Base-by-base conservation (phyloP, 257 asterid genomes). In the Nicotiana obtusifolia region DNA sequence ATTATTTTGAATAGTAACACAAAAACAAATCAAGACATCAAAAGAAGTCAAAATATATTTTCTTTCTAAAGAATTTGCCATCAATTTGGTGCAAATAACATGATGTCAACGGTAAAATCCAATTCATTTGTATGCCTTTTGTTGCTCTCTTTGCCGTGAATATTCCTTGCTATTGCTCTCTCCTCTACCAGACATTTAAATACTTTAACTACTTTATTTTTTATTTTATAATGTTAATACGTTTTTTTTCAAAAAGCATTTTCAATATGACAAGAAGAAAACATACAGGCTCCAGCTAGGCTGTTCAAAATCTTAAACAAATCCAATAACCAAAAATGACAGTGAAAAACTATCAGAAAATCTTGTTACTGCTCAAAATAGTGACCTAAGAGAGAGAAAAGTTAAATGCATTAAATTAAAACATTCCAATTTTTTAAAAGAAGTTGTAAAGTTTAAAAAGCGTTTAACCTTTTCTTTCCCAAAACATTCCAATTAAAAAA, bases 401-500 rank as follows among this genome's bases (percentile, higher is more conserved):
- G 35, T n/a, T 56, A 31, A 73, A 49, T 49, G 31, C 47, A 41
- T 11, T 69, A 60, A 20, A 69, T 35, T 10, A 81, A 89, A 88
- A 89, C 89, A 88, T 87, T 90, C 89, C 86, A 78, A 85, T 61
- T n/a, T 61, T n/a, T 37, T 15, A 64, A 14, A 65, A 16, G 22
- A 54, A 41, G 49, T 41, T 41, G 49, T 41, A 49, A 24, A 28
- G 16, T 75, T 73, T 13, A 22, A 73, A 52, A 64, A 80, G 84
- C 80, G 67, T 69, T 78, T 73, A 41, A 47, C 7, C 62, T 11
- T 67, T 68, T 57, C 77, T 37, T 84, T 83, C 83, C 90, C 56
- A 81, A 89, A 86, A 89, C 89, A 88, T 87, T 90, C 89, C 86
- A 78, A 85, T 61, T n/a, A 37, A 15, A 64, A 65, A 26, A 79